Conservation (phyloP, 176 grass and related monocot genomes). For the Cenchrus fungigraminus region DNA sequence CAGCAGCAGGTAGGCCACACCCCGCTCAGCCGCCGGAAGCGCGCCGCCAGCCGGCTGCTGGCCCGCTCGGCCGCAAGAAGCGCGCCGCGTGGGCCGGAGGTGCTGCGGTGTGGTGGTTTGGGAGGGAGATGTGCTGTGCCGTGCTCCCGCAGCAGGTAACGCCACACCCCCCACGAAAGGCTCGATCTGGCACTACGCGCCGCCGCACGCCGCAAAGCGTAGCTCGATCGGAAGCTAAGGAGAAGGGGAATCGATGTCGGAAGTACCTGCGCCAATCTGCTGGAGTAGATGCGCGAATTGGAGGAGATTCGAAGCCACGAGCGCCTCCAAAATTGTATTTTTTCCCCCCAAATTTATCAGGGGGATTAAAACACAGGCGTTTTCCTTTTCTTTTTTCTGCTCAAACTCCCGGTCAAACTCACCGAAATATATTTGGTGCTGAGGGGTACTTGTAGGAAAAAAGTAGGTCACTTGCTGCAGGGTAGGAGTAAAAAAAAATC, state of each 20-base stretch:
- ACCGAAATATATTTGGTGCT: slow-evolving; percentile 44
- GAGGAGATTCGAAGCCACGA: slow-evolving; percentile 43
- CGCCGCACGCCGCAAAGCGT: slow-evolving; percentile 20
- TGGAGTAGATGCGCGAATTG: slow-evolving; percentile 41
- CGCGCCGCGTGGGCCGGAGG: too few relatives aligned
- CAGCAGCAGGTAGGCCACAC: too few relatives aligned
- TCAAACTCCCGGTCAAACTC: slow-evolving; percentile 51
- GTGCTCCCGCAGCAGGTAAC: too few relatives aligned
- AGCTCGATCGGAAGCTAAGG: slow-evolving; percentile 43
- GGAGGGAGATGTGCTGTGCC: too few relatives aligned
- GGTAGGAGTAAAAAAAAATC: slow-evolving; percentile 48
- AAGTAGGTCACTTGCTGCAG: slow-evolving; percentile 52
- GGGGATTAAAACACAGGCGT: slow-evolving; percentile 32
- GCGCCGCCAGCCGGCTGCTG: too few relatives aligned
- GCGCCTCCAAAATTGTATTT: slow-evolving; percentile 31
- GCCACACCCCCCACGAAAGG: too few relatives aligned
- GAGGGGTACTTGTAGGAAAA: slow-evolving; percentile 61
- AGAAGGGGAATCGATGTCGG: slow-evolving; percentile 41
- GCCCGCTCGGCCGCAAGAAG: too few relatives aligned
- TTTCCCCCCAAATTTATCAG: slow-evolving; percentile 46
- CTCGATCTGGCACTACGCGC: slow-evolving; percentile 27
- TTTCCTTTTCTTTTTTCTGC: slow-evolving; percentile 28
- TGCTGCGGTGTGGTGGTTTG: too few relatives aligned
- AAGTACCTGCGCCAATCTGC: slow-evolving; percentile 37
- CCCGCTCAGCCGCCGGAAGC: too few relatives aligned